Evolutionary conservation across 495 filamentous ascomycete species (phyloP), one percentile per base, ranked within the genome.

Genomic region (Hypoxylon subgilvum): DNA sequence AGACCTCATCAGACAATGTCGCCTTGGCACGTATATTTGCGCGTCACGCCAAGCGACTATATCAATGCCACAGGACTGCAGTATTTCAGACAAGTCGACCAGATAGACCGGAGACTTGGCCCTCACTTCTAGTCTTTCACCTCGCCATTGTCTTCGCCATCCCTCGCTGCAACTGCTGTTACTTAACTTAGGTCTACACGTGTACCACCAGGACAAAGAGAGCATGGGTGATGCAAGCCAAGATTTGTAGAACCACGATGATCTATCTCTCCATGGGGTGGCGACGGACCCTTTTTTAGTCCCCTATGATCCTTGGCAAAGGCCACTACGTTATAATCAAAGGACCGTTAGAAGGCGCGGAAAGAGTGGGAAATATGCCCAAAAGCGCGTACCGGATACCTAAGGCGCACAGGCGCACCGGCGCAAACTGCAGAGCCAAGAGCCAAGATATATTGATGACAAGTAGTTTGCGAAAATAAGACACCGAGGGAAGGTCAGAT

Each of bases 51-150:
- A 65, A 65, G 56, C 19, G 47, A 47, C 46, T 31, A 51, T 45
- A 31, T 19, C 50, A 36, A 64, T 64, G 54, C 53, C 41, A 57
- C 30, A 60, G 55, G 51, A 60, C 52, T 47, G 49, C 41, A 40
- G 27, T 52, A 50, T 66, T 58, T 57, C 41, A 55, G 52, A 67
- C 63, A 75, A 68, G 69, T 68, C 66, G 73, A 67, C 69, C 67
- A 76, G 63, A 67, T 67, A 58, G 57, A 40, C 28, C 51, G 27
- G 42, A 55, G 51, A 41, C 59, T 52, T 53, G 48, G 53, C 60
- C 49, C 41, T 45, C 18, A 18, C 18, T 23, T 9, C 31, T 42
- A 41, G 51, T 62, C 18, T 23, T n/a, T 62, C 39, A 40, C 40
- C 14, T 42, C 35, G 6, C 13, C 13, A 17, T 16, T 10, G 12